Conservation (phyloP, 2,329 filamentous ascomycete species). For the Talaromyces sp. region DNA sequence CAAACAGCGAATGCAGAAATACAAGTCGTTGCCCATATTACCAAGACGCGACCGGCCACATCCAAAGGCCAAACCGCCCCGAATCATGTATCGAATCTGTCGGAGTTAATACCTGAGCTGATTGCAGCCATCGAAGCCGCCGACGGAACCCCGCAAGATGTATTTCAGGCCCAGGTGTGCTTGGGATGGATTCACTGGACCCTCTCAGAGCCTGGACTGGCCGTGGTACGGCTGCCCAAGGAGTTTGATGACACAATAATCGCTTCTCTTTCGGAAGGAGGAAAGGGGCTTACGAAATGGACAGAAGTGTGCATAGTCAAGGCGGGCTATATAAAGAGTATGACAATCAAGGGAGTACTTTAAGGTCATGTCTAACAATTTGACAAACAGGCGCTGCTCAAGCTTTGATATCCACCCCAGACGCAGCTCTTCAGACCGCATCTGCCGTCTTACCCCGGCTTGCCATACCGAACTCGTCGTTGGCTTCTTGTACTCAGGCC, state of each 20-base stretch:
- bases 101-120: conserved; percentile 42
- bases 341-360: conserved; percentile 27
- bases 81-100: conserved; percentile 42
- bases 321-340: conserved; percentile 73
- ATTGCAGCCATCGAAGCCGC: conserved; percentile 59
- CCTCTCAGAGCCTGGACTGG: conserved; percentile 65
- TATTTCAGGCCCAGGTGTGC: conserved; percentile 77
- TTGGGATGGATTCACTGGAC: conserved; percentile 83
- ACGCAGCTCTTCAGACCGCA: conserved; percentile 67
- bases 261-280: conserved; percentile 53
- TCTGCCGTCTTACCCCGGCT: conserved; percentile 65
- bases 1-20: conserved; percentile 68
- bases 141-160: conserved; percentile 53
- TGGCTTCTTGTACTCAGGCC: conserved; percentile 61
- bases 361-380: conserved; percentile 21
- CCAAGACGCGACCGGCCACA: conserved; percentile 33
- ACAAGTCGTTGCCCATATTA: conserved; percentile 59
- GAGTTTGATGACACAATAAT: conserved; percentile 59
- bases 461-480: conserved; percentile 32
- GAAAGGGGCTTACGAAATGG: conserved; percentile 64
- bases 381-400: conserved; percentile 46
- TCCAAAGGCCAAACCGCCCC: conserved; percentile 26
- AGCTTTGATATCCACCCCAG: conserved; percentile 40
- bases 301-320: conserved; percentile 79
- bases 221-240: conserved; percentile 62